Base-by-base conservation (phyloP, 345 rosid genomes). In the Corchorus olitorius region DNA sequence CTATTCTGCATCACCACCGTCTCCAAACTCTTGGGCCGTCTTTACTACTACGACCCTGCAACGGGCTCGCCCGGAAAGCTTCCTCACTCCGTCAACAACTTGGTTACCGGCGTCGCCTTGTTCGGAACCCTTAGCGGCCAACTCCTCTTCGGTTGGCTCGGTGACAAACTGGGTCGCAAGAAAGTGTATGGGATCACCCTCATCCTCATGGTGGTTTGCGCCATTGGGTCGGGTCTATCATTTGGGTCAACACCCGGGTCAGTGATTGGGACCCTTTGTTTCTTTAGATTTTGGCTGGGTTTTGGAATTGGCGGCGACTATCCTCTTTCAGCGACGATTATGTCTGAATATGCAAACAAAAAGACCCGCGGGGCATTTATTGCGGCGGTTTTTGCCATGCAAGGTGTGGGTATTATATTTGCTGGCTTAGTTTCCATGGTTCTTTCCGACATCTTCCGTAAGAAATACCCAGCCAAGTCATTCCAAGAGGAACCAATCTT, bases 281-380 rank as follows among this genome's bases (percentile, higher is more conserved):
- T 90, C 85, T 90, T 90, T 58, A 78, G 94, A 73, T 90, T 92
- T 70, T 90, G 94, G 94, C 79, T 90, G 0, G 93, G 94, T 49
- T 89, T 92, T 5, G 98, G 97, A 4, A 87, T 93, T 11, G 97
- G 98, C 0, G 97, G 98, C 8, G 98, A 93, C 62, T 93, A 93
- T 62, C 98, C 97, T 43, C 92, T 91, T 52, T 93, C 97, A 0
- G 93, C 97, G 48, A 87, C 93, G 0, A 91, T 90, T 58, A 93
- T 93, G 91, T 86, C 87, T 0, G 95, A 91, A 75, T 89, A 92
- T 54, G 89, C 89, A 0, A 89, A 88, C 62, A 85, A 86, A 74
- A 89, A 77, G 56, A 86, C 89, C 19, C 86, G 91, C 0, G 90
- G 93, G 4, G 81, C 85, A 4, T 89, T 89, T 62, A 86, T 89